phyloP scores from a whole-genome alignment of 2,329 filamentous ascomycete genomes.

The Hirsutella rhossiliensis region DNA sequence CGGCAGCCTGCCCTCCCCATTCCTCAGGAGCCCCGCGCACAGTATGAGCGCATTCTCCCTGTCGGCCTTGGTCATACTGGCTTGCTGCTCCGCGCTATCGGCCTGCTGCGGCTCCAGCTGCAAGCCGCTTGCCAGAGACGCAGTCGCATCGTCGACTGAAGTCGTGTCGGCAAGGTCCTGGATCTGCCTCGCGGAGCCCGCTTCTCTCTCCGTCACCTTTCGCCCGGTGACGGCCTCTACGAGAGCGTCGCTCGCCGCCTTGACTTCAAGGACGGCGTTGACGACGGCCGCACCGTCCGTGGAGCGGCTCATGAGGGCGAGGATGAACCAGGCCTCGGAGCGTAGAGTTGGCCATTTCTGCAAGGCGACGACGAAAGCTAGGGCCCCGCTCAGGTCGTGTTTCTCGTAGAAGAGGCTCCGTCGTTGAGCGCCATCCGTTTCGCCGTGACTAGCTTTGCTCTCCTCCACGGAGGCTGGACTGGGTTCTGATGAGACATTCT shows the following conservation, averaged over 20 bases:
- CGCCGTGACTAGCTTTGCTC: constrained; percentile 3
- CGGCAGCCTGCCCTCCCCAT: constrained; percentile 26
- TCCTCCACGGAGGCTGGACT: constrained; percentile 13
- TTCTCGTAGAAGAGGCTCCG: constrained; percentile 30
- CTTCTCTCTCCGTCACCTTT: constrained; percentile 7
- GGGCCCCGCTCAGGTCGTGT: constrained; percentile 29
- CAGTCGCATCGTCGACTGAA: constrained; percentile 5
- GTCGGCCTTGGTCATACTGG: constrained; percentile 37
- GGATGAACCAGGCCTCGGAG: constrained; percentile 50
- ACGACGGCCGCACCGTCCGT: constrained; percentile 35
- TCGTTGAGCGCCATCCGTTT: constrained; percentile 1
- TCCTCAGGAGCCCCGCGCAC: constrained; percentile 40
- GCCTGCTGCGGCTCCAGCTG: constrained; percentile 34
- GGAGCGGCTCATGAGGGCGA: constrained; percentile 46
- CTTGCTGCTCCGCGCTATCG: constrained; percentile 25
- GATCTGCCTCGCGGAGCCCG: constrained; percentile 8
- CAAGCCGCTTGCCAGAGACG: constrained; percentile 19
- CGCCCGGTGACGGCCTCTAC: constrained; percentile 37
- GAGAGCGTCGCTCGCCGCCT: constrained; percentile 31
- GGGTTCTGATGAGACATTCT: neutral
- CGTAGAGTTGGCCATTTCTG: constrained; percentile 45
- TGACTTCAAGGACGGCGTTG: constrained; percentile 26
- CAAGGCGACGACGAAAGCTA: constrained; percentile 43
- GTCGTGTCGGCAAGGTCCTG: constrained; percentile 6
- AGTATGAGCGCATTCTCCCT: constrained; percentile 50